These are phyloP conservation scores for Tylopilus rubrobrunneus DNA, from an alignment of 768 basidiomycete species.

Conservation along the genomic window DNA sequence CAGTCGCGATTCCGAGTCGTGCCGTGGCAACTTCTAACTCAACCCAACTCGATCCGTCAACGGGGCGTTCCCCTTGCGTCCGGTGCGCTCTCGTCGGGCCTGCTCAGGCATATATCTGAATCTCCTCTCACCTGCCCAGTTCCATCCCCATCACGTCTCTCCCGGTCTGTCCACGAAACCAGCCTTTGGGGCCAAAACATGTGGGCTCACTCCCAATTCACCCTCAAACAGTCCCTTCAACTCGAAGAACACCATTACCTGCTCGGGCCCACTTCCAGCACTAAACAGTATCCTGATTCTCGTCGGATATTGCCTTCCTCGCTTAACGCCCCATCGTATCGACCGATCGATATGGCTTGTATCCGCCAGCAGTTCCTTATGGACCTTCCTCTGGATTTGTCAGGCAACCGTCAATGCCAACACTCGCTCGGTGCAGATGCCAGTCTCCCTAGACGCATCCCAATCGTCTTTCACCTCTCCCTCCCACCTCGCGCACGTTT, in stretches of 20 bases:
- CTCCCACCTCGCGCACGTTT: slow-evolving; percentile 6
- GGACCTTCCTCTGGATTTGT: slow-evolving; percentile 12
- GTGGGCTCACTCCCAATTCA: slow-evolving; percentile 18
- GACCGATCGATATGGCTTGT: slow-evolving; percentile 5
- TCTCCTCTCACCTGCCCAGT: not conserved
- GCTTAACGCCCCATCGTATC: slow-evolving; percentile 3
- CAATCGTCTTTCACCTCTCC: slow-evolving; percentile 11
- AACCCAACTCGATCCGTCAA: not conserved
- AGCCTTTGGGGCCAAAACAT: slow-evolving; percentile 4
- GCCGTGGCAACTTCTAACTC: not conserved
- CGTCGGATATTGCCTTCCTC: slow-evolving; percentile 2
- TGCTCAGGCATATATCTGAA: slow-evolving; percentile 1
- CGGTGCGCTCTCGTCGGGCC: not conserved
- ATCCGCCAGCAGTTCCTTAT: slow-evolving; percentile 12
- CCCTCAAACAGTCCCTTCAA: slow-evolving; percentile 18
- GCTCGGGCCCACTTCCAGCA: slow-evolving; percentile 7
- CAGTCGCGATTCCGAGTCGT: no score
- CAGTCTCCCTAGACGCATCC: slow-evolving; percentile 11
- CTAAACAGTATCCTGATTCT: not conserved
- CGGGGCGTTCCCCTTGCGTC: not conserved
- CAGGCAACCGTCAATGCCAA: slow-evolving; percentile 6
- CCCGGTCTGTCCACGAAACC: slow-evolving; percentile 20
- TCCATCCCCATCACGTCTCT: not conserved
- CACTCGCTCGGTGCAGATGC: slow-evolving; percentile 4
- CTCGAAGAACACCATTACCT: slow-evolving; percentile 27